Conservation (phyloP, 78 protist genomes). For the Dictyostelium citrinum region DNA sequence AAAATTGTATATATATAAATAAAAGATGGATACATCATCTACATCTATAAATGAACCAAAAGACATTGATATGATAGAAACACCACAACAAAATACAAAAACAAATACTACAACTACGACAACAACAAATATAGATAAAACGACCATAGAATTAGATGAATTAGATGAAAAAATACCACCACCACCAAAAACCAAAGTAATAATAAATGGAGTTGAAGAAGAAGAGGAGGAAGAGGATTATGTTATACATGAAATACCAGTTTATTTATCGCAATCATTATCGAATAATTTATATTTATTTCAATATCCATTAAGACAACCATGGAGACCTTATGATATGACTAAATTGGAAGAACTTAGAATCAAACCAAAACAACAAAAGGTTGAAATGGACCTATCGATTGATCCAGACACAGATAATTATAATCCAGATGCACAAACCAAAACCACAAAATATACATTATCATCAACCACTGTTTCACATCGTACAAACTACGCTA, state of each 20-base stretch:
- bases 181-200: neutral
- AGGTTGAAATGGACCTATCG: slow-evolving; percentile 38
- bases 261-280: slow-evolving; percentile 31
- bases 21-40: neutral
- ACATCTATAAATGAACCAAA: neutral
- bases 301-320: slow-evolving; percentile 76
- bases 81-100: neutral
- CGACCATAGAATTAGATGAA: neutral
- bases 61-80: neutral
- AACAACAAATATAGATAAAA: neutral
- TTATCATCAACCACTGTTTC: slow-evolving; percentile 51
- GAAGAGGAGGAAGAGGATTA: slow-evolving; percentile 43
- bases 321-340: slow-evolving; percentile 79
- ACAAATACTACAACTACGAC: slow-evolving; percentile 19
- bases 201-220: neutral
- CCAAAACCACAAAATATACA: slow-evolving; percentile 1
- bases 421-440: slow-evolving; percentile 27
- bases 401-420: slow-evolving; percentile 17
- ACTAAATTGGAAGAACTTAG: slow-evolving; percentile 19
- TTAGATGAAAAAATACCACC: neutral
- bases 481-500: slow-evolving; percentile 61
- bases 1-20: no score
- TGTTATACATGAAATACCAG: slow-evolving; percentile 51
- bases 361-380: slow-evolving; percentile 73
- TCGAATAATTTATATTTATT: slow-evolving; percentile 36